These are phyloP conservation scores for Singerocomus inundabilis DNA, from an alignment of 1,284 basidiomycete species.

Conservation along the genomic window DNA sequence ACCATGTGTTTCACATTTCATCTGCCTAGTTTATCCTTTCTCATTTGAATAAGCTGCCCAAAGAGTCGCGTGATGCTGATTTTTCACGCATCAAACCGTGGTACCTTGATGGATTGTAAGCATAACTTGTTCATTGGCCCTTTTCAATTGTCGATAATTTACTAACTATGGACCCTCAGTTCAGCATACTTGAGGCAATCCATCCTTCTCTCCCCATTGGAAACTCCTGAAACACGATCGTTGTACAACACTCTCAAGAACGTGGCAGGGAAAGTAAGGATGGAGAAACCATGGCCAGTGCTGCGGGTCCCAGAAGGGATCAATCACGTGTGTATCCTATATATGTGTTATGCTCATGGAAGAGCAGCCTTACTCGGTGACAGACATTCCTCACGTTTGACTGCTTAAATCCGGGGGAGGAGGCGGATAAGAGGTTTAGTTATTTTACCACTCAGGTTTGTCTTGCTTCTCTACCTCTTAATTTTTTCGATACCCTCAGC, in stretches of 20 bases:
- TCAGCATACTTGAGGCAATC: conserved; percentile 85
- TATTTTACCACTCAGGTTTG: conserved; percentile 83
- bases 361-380: conserved; percentile 7
- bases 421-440: conserved; percentile 84
- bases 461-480: background rate
- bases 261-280: conserved; percentile 78
- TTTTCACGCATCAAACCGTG: conserved; percentile 97
- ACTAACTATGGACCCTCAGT: conserved; percentile 38
- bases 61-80: conserved; percentile 90
- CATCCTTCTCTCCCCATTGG: conserved; percentile 84
- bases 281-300: conserved; percentile 67
- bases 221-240: conserved; percentile 84
- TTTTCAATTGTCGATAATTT: background rate
- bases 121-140: background rate
- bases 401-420: conserved; percentile 68
- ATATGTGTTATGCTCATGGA: background rate
- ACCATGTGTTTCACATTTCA: background rate
- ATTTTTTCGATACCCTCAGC: background rate
- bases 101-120: conserved; percentile 93
- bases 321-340: conserved; percentile 55
- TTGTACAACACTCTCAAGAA: conserved; percentile 83
- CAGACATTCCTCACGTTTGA: conserved; percentile 79
- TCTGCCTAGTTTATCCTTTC: conserved; percentile 75
- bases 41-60: conserved; percentile 85
- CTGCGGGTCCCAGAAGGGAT: conserved; percentile 78